Conservation (phyloP, 257 asterid genomes). For the Perilla frutescens region DNA sequence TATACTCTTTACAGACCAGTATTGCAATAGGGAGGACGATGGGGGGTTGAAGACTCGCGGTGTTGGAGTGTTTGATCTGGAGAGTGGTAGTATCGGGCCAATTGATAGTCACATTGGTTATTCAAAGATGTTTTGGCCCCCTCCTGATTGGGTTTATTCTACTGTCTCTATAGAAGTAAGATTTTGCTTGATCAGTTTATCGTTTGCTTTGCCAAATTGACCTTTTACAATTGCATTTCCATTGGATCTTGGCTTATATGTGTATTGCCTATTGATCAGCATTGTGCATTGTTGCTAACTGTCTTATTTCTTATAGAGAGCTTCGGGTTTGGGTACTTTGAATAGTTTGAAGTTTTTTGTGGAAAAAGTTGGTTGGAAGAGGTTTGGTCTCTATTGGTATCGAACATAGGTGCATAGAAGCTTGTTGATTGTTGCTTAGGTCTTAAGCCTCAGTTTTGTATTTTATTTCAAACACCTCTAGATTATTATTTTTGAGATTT, state of each 20-base stretch:
- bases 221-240: neutral
- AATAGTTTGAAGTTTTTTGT: neutral
- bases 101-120: constrained; percentile 47
- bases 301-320: constrained; percentile 14
- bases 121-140: constrained; percentile 86
- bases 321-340: constrained; percentile 6
- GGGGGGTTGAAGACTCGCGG: constrained; percentile 56
- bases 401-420: neutral
- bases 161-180: constrained; percentile 65
- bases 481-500: constrained; percentile 8
- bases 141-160: constrained; percentile 74
- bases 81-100: constrained; percentile 68
- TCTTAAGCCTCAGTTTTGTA: neutral
- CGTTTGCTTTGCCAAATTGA: constrained; percentile 1
- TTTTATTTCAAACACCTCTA: constrained; percentile 5
- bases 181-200: constrained; percentile 9
- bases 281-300: constrained; percentile 1
- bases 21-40: constrained; percentile 55
- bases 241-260: neutral
- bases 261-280: constrained; percentile 7
- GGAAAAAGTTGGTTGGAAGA: neutral
- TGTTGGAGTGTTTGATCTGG: constrained; percentile 74
- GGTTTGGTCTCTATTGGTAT: neutral
- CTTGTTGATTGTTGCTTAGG: constrained; percentile 12
- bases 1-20: constrained; percentile 67